Conservation (phyloP, 2,329 filamentous ascomycete species). For the Monosporascus sp. region DNA sequence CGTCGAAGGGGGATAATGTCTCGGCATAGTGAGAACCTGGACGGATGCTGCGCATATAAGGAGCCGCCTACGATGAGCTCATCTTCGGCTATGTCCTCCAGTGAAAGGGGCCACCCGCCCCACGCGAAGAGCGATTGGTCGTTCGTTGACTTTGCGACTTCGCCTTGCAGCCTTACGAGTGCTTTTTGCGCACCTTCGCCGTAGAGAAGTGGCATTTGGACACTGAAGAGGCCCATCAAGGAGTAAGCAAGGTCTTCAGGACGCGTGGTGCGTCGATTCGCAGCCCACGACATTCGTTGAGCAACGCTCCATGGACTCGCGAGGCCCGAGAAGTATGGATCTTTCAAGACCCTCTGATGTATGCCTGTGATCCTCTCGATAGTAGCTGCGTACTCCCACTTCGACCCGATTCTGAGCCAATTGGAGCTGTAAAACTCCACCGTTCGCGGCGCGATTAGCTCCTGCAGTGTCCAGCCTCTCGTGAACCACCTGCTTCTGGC, state of each 20-base stretch:
- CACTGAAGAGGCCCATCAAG: slow-evolving; percentile 5
- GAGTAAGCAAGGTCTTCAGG: slow-evolving; percentile 5
- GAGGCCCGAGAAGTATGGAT: not conserved
- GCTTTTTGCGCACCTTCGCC: slow-evolving; percentile 3
- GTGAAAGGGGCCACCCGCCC: not conserved
- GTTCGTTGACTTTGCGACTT: not conserved
- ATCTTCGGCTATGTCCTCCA: not conserved
- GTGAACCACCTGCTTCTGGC: slow-evolving; percentile 1
- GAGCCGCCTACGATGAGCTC: not conserved
- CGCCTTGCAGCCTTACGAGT: slow-evolving; percentile 4
- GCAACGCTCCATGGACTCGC: not conserved
- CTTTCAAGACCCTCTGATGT: not conserved
- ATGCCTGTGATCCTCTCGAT: slow-evolving; percentile 25
- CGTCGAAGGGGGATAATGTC: not conserved
- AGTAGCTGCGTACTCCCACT: slow-evolving; percentile 5
- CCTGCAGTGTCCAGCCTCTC: slow-evolving; percentile 4
- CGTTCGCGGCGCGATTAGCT: slow-evolving; percentile 8
- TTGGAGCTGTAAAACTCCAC: slow-evolving; percentile 10
- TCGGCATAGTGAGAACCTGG: not conserved
- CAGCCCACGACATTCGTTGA: slow-evolving; percentile 4
- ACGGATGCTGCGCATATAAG: not conserved
- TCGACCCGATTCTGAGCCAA: slow-evolving; percentile 6
- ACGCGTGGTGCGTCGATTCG: not conserved
- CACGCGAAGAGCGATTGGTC: slow-evolving; percentile 5
- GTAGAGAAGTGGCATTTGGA: slow-evolving; percentile 6